Conservation (phyloP, 1,284 basidiomycete genomes). For the Cryptococcus jaspeensis region DNA sequence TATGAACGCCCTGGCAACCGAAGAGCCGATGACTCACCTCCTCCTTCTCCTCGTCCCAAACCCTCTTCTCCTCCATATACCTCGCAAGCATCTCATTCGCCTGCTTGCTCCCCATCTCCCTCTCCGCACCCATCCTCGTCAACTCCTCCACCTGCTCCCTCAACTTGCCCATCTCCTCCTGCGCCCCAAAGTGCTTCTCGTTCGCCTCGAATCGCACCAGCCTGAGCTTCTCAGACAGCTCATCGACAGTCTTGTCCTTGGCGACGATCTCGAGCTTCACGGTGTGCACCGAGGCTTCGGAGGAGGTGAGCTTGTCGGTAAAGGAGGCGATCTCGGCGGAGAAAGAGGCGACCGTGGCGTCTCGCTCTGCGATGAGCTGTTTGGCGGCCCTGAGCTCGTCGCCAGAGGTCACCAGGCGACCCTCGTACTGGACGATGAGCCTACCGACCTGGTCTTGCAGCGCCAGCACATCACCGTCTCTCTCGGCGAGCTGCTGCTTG, state of each 20-base stretch:
- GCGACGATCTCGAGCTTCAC: constrained; percentile 9
- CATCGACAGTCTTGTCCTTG: constrained; percentile 11
- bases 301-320: background rate
- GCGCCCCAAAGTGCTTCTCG: constrained; percentile 16
- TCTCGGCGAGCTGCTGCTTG: constrained; percentile 5
- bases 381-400: background rate
- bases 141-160: constrained; percentile 19
- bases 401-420: background rate
- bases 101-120: constrained; percentile 13
- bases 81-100: constrained; percentile 13
- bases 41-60: constrained; percentile 18
- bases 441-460: background rate
- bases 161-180: constrained; percentile 13
- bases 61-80: constrained; percentile 16
- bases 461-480: constrained; percentile 8
- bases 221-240: constrained; percentile 20
- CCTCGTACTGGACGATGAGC: background rate
- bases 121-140: constrained; percentile 12
- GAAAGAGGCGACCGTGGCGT: background rate
- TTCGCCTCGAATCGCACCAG: constrained; percentile 25
- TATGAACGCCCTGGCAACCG: background rate
- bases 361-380: background rate
- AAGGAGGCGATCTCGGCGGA: background rate
- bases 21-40: constrained; percentile 11
- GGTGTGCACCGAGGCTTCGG: background rate